Base-by-base conservation (phyloP, 176 grass and related monocot genomes). In the Typha latifolia region DNA sequence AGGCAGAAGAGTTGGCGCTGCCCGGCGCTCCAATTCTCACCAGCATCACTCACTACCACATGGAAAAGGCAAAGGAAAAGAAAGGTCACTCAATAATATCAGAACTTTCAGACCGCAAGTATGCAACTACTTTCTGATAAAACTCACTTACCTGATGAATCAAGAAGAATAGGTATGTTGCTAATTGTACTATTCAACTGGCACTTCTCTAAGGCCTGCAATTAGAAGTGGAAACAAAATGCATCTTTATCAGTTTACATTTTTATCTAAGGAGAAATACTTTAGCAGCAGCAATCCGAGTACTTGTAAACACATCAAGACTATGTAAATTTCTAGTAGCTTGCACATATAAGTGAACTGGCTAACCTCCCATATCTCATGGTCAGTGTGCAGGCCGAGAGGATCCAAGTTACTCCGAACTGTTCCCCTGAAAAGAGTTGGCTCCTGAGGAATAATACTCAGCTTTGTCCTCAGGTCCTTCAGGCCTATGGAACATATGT, bases 1-100 rank as follows among this genome's bases (percentile, higher is more conserved):
- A 96, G 88, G 64, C 88, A 96, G 69, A 91, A 96, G 73, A 96
- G 85, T 48, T 96, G 93, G 26, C 93, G 88, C 75, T 96, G 93
- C 27, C 88, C 93, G 24, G 57, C 81, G 11, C 93, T 96, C 88
- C 93, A 96, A 64, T 96, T 96, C 49, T 89, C 82, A 0, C 88
- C 93, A 72, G 86, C 88, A 78, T 96, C 93, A 66, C 78, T 86
- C 72, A 96, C 93, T 91, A 66, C 43, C 64, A 77, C 14, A 69
- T 22, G 32, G 14, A 32, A 70, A 1, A 47, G 9, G 37, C 37
- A 43, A 43, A 43, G 37, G n/a, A 20, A 67, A 37, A 13, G 62
- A 22, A 29, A 29, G 27, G 19, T 53, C 48, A 9, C 48, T 48
- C 49, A 34, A 12, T 27, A 69, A 16, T 13, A 62, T 55, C 53